Percentiles rank a stretch among this genome's conserved stretches.
Conservation (phyloP, 1,284 basidiomycete genomes). For the Microstroma glucosiphilum region DNA sequence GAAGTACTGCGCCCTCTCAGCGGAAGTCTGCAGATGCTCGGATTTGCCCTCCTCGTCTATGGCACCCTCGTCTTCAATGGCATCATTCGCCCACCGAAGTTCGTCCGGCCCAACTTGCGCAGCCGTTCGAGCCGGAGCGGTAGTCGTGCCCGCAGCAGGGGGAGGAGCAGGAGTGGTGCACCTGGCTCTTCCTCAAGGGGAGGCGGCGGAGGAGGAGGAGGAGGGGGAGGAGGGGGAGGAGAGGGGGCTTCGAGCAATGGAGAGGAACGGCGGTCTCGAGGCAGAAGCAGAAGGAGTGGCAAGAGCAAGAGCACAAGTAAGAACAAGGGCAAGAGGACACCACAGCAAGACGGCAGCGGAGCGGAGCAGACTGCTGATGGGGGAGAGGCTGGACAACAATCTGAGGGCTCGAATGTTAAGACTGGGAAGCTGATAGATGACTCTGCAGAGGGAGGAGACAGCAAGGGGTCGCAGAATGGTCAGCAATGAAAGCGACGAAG, state of each 20-base stretch:
- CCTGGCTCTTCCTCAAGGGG: no score
- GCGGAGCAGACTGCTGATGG: neutral
- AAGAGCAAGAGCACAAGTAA: neutral
- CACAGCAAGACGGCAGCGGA: neutral
- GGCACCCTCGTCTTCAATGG: conserved; percentile 53
- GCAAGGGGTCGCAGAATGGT: no score
- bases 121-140: neutral
- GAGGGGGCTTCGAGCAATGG: no score
- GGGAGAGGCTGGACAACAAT: no score
- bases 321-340: neutral
- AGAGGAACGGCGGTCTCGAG: no score
- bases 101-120: conserved; percentile 11
- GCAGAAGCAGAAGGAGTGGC: neutral
- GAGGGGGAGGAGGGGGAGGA: no score
- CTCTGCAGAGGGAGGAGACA: no score
- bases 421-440: no score
- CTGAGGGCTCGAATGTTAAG: no score
- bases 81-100: conserved; percentile 33
- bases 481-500: no score
- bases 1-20: conserved; percentile 76
- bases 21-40: conserved; percentile 76
- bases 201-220: no score
- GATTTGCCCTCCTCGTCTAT: conserved; percentile 84
- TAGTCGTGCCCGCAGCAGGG: neutral
- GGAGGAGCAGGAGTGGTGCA: no score